Percentiles rank a stretch among this genome's conserved stretches.
Evolutionary conservation across 768 basidiomycete species (phyloP).

Genomic region (Holtermannia corniformis): DNA sequence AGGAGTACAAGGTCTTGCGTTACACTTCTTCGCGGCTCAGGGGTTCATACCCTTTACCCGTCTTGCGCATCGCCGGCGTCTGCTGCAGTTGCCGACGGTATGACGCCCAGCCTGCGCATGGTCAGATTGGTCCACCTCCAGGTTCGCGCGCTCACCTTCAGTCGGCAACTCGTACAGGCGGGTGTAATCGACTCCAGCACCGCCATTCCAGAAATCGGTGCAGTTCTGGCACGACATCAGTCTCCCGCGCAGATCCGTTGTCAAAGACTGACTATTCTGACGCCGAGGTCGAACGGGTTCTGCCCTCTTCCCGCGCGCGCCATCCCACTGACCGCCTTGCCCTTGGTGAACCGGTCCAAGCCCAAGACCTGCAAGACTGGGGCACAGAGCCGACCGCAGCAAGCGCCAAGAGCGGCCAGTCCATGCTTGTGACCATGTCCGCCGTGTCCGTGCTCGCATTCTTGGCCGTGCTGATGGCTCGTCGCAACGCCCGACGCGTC

Average conservation of each 20-base stretch:
- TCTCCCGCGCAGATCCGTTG: too few species aligned
- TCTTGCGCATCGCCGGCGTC: constrained; percentile 5
- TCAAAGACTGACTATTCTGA: constrained; percentile 38
- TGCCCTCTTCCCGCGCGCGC: constrained; percentile 61
- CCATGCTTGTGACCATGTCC: constrained; percentile 14
- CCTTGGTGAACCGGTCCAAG: constrained; percentile 86
- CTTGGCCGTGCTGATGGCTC: constrained; percentile 37
- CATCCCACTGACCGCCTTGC: constrained; percentile 78
- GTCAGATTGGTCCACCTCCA: not conserved
- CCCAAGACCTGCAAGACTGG: constrained; percentile 81
- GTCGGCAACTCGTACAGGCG: constrained; percentile 75
- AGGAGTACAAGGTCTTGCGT: not conserved
- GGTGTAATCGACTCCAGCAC: constrained; percentile 81
- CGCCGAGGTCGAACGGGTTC: constrained; percentile 86
- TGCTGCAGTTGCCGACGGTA: constrained; percentile 24
- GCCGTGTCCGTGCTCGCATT: constrained; percentile 43
- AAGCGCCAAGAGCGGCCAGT: constrained; percentile 2
- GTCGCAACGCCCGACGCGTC: constrained; percentile 1
- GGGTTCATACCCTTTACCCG: constrained; percentile 13
- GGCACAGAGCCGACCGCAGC: constrained; percentile 11
- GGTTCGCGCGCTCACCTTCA: constrained; percentile 54
- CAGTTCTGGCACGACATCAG: constrained; percentile 39
- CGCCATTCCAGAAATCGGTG: constrained; percentile 87
- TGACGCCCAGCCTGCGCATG: constrained; percentile 20
- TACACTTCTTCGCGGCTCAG: constrained; percentile 19